phyloP scores from a whole-genome alignment of 306 rosid genomes.

The Ormosia emarginata region DNA sequence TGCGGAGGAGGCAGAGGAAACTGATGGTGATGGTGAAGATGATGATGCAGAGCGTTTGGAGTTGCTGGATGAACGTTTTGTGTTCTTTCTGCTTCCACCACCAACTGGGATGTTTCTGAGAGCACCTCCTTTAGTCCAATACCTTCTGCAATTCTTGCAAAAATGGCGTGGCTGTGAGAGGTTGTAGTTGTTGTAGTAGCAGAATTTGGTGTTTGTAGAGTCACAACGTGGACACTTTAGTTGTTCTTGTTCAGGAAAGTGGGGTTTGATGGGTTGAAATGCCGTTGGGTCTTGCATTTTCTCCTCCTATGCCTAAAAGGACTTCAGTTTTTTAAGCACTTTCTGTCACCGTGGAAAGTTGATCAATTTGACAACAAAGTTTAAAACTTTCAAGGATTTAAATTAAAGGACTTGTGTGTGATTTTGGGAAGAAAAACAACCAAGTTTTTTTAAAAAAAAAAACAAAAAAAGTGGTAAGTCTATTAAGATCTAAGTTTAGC shows the following conservation, averaged over 20 bases:
- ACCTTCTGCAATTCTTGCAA: slow-evolving; percentile 87
- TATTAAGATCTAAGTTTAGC: slow-evolving; percentile 23
- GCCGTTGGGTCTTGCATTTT: slow-evolving; percentile 70
- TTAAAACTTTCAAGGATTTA: background rate
- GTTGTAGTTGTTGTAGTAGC: slow-evolving; percentile 96
- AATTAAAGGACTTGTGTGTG: background rate
- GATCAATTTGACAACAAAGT: background rate
- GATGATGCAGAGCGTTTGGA: slow-evolving; percentile 39
- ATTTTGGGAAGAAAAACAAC: background rate
- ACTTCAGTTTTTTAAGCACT: background rate
- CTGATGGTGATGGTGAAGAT: slow-evolving; percentile 30
- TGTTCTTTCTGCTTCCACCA: slow-evolving; percentile 76
- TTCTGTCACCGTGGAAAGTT: background rate
- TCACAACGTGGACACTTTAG: slow-evolving; percentile 91
- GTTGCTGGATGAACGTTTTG: slow-evolving; percentile 45
- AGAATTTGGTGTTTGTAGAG: slow-evolving; percentile 82
- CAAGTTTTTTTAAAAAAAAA: background rate
- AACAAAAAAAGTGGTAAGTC: background rate
- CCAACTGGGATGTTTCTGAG: slow-evolving; percentile 88
- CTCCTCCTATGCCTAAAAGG: background rate
- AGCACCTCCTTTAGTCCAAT: slow-evolving; percentile 97
- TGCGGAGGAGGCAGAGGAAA: slow-evolving; percentile 33
- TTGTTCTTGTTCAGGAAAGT: slow-evolving; percentile 82
- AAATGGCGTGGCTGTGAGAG: slow-evolving; percentile 97
- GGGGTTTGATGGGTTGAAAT: slow-evolving; percentile 52